Percentiles rank a stretch among this genome's conserved stretches.
phyloP scores from a whole-genome alignment of 495 filamentous ascomycete species.

The Penicillium roqueforti region DNA sequence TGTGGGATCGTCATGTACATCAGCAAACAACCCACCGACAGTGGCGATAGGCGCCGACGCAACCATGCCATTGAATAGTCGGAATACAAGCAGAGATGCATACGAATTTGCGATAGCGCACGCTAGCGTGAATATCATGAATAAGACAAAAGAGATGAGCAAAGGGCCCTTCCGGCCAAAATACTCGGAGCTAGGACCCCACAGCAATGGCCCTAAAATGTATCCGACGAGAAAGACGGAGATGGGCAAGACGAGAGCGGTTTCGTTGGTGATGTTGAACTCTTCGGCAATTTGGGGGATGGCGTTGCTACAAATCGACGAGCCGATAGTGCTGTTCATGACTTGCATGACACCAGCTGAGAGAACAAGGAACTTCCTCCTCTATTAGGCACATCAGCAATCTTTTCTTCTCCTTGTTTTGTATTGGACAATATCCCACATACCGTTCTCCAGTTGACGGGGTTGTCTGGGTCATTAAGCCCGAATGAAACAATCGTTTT shows the following conservation, averaged over 20 bases:
- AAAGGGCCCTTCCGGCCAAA: constrained; percentile 60
- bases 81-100: constrained; percentile 60
- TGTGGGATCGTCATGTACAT: constrained; percentile 58
- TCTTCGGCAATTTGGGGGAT: constrained; percentile 53
- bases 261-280: constrained; percentile 54
- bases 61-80: constrained; percentile 59
- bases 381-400: constrained; percentile 24
- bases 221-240: constrained; percentile 71
- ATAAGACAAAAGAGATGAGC: constrained; percentile 55
- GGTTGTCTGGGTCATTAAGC: constrained; percentile 61
- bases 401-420: neutral
- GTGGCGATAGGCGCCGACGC: constrained; percentile 65
- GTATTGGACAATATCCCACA: neutral
- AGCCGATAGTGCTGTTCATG: constrained; percentile 71
- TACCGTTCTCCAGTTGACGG: constrained; percentile 55
- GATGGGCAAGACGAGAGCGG: constrained; percentile 63
- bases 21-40: constrained; percentile 67
- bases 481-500: constrained; percentile 38
- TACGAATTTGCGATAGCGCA: constrained; percentile 64
- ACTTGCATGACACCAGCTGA: constrained; percentile 58
- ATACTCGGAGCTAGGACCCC: constrained; percentile 66
- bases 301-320: constrained; percentile 61
- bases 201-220: constrained; percentile 58
- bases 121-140: constrained; percentile 63
- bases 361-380: constrained; percentile 55